These are phyloP conservation scores for Vitis hybrid DNA, from an alignment of 177 flowering plant species.

Conservation along the genomic window DNA sequence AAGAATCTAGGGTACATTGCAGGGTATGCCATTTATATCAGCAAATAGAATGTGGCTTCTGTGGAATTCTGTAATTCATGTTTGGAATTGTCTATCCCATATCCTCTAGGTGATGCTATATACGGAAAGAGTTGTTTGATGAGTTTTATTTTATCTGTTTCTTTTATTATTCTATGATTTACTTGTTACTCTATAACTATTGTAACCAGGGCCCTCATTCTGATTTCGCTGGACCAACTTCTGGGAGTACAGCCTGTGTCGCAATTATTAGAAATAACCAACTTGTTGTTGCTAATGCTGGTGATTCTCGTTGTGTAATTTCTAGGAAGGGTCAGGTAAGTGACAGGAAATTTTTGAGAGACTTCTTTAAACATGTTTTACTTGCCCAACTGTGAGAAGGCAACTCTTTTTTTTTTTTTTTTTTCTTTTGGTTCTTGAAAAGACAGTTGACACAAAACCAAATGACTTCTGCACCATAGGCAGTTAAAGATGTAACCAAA, in stretches of 20 bases:
- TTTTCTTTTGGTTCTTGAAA: no score
- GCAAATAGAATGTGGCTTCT: no score
- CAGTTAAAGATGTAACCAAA: background rate
- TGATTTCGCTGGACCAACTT: constrained; percentile 96
- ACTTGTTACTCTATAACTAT: constrained; percentile 4
- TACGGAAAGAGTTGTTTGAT: background rate
- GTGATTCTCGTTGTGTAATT: constrained; percentile 99
- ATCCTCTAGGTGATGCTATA: background rate
- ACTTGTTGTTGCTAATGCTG: constrained; percentile 97
- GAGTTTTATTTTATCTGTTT: background rate
- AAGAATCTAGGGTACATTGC: no score
- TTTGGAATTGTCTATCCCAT: background rate
- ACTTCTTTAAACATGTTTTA: background rate
- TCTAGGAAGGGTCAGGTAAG: constrained; percentile 95
- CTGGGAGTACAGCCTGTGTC: constrained; percentile 97
- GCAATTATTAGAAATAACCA: constrained; percentile 80
- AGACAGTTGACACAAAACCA: no score
- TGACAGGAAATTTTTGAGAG: background rate
- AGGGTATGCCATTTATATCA: no score
- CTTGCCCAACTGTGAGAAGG: background rate
- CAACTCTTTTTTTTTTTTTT: background rate
- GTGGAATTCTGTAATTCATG: background rate
- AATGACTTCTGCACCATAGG: background rate
- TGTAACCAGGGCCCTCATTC: constrained; percentile 88
- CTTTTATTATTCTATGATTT: background rate